Evolutionary conservation across 768 basidiomycete genomes (phyloP).

Genomic region (Termitomyces sp.): DNA sequence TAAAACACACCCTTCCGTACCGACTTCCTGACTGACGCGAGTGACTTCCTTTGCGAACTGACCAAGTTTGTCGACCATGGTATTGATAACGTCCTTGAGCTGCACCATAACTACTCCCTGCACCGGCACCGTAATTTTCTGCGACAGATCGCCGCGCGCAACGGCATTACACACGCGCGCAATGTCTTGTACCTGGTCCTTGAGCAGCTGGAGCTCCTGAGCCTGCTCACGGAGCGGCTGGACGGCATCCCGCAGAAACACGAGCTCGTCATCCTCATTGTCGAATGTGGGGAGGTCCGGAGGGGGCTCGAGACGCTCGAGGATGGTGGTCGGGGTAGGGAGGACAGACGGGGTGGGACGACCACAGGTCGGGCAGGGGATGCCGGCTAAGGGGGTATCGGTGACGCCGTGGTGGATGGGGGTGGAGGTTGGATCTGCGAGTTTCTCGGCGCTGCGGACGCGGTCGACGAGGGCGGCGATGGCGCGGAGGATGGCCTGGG

Average conservation of each 20-base stretch:
- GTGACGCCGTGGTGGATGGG: not conserved
- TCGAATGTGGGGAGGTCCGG: slow-evolving; percentile 3
- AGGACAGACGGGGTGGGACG: not conserved
- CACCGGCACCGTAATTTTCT: slow-evolving; percentile 76
- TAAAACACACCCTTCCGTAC: slow-evolving; percentile 56
- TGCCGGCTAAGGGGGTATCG: slow-evolving; percentile 2
- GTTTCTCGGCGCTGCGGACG: slow-evolving; percentile 1
- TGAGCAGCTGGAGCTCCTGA: slow-evolving; percentile 67
- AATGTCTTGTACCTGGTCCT: slow-evolving; percentile 81
- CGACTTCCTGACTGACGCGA: slow-evolving; percentile 79
- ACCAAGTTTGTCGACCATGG: slow-evolving; percentile 63
- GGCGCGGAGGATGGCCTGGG: not conserved
- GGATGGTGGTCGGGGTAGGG: not conserved
- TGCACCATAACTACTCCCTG: slow-evolving; percentile 78
- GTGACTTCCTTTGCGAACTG: slow-evolving; percentile 92
- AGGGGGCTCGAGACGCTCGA: not conserved
- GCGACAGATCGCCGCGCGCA: slow-evolving; percentile 66
- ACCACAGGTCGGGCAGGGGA: slow-evolving; percentile 9
- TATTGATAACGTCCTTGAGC: slow-evolving; percentile 74
- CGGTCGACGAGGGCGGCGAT: slow-evolving; percentile 2
- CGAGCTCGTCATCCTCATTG: slow-evolving; percentile 8
- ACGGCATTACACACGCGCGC: slow-evolving; percentile 79
- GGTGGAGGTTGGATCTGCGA: not conserved
- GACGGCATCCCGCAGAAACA: not conserved
- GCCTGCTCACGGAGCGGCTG: slow-evolving; percentile 22